Evolutionary conservation across 352 stramenopile genomes (phyloP).

Genomic region (Pythium apleroticum): DNA sequence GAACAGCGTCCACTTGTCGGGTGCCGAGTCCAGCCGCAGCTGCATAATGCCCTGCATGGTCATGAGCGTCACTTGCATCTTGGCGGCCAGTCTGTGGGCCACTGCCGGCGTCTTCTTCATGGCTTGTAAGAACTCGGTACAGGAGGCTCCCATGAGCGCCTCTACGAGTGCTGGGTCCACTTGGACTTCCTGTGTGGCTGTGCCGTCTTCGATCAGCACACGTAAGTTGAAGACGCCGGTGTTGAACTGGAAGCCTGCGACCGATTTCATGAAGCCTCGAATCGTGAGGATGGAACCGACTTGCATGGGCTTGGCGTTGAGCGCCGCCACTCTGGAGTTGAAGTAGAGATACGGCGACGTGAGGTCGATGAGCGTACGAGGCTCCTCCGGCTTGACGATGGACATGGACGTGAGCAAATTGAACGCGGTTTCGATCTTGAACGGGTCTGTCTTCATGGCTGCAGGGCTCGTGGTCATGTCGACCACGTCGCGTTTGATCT

Average conservation of each 20-base stretch:
- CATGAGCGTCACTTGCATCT: constrained; percentile 83
- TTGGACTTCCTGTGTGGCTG: constrained; percentile 44
- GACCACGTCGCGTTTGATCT: constrained; percentile 16
- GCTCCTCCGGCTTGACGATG: background rate
- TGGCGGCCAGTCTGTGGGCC: constrained; percentile 60
- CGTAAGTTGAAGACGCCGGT: constrained; percentile 67
- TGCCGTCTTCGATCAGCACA: constrained; percentile 79
- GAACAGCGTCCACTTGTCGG: constrained; percentile 44
- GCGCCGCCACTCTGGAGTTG: constrained; percentile 2
- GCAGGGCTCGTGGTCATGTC: constrained; percentile 32
- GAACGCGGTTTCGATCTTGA: constrained; percentile 2
- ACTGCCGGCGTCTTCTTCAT: constrained; percentile 64
- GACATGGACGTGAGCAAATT: constrained; percentile 2
- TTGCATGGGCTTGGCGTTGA: background rate
- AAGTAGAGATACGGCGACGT: constrained; percentile 33
- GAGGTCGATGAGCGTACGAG: constrained; percentile 5
- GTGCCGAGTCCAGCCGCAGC: constrained; percentile 29
- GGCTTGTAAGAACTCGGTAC: constrained; percentile 58
- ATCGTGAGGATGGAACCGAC: constrained; percentile 30
- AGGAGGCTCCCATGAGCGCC: constrained; percentile 74
- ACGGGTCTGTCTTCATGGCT: background rate
- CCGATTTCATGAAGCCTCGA: constrained; percentile 79
- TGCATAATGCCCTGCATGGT: constrained; percentile 79
- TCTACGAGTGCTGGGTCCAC: constrained; percentile 63
- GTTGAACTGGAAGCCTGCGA: constrained; percentile 80